These are phyloP conservation scores for Hyaloscypha variabilis DNA, from an alignment of 495 filamentous ascomycete species.

Conservation along the genomic window DNA sequence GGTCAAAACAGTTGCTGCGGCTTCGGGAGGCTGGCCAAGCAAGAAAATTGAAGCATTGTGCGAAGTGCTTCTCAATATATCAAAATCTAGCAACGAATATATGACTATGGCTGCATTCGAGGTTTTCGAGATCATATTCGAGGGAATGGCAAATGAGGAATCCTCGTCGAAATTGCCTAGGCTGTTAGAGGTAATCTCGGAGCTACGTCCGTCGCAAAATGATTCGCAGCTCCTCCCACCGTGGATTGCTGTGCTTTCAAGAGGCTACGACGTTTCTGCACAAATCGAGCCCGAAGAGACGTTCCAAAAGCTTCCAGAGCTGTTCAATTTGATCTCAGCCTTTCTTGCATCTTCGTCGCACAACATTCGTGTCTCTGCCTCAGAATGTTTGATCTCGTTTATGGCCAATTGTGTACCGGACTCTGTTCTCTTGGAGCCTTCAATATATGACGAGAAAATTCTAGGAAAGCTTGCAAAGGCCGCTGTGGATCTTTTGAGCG, in stretches of 20 bases:
- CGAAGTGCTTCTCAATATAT: constrained; percentile 84
- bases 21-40: constrained; percentile 95
- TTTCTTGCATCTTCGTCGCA: constrained; percentile 86
- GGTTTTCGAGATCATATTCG: constrained; percentile 94
- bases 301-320: constrained; percentile 80
- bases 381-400: constrained; percentile 93
- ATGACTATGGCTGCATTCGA: constrained; percentile 95
- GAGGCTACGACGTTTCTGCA: constrained; percentile 91
- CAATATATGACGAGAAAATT: constrained; percentile 83
- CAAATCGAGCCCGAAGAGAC: constrained; percentile 85
- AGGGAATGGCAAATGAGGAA: constrained; percentile 82
- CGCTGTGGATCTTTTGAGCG: constrained; percentile 71
- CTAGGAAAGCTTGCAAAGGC: constrained; percentile 73
- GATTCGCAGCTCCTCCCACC: constrained; percentile 92
- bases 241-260: constrained; percentile 93
- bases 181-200: constrained; percentile 81
- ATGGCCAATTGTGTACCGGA: constrained; percentile 84
- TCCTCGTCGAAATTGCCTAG: constrained; percentile 86
- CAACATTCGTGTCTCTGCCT: constrained; percentile 90
- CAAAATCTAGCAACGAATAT: constrained; percentile 86
- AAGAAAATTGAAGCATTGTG: constrained; percentile 91
- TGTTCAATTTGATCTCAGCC: constrained; percentile 73
- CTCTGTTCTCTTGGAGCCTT: constrained; percentile 79
- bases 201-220: constrained; percentile 84
- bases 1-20: constrained; percentile 81